phyloP scores from a whole-genome alignment of 441 rosid genomes.

The Codiaeum variegatum region DNA sequence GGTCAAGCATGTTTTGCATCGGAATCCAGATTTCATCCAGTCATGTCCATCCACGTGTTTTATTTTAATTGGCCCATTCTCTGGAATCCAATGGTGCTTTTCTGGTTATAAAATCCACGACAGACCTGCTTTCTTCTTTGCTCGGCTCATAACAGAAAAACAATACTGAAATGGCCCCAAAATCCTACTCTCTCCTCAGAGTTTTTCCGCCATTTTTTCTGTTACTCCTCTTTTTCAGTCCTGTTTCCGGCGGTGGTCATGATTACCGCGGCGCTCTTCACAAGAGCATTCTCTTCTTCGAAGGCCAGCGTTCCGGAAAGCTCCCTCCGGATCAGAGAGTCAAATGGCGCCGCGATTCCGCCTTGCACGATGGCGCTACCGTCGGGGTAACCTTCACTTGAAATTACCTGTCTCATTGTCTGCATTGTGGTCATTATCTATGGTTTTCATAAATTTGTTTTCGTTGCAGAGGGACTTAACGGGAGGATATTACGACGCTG shows the following conservation, averaged over 20 bases:
- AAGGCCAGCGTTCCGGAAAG: constrained; percentile 89
- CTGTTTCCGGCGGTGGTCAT: constrained; percentile 34
- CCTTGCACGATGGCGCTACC: constrained; percentile 66
- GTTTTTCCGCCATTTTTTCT: constrained; percentile 27
- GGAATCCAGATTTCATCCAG: constrained; percentile 33
- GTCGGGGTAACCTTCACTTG: constrained; percentile 45
- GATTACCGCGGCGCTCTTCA: constrained; percentile 77
- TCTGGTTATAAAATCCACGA: constrained; percentile 38
- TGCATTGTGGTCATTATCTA: not conserved
- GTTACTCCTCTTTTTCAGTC: constrained; percentile 24
- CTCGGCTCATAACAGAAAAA: constrained; percentile 15
- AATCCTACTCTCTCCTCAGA: constrained; percentile 25
- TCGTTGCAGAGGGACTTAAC: constrained; percentile 50
- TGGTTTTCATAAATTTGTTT: not conserved
- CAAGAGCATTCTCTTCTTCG: constrained; percentile 89
- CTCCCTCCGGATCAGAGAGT: constrained; percentile 69
- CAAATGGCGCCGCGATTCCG: constrained; percentile 69
- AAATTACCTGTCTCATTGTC: not conserved
- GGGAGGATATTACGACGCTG: constrained; percentile 98
- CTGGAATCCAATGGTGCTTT: constrained; percentile 72
- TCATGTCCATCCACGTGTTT: constrained; percentile 43
- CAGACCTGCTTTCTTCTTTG: constrained; percentile 18
- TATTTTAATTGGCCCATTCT: constrained; percentile 14
- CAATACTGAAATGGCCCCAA: constrained; percentile 63
- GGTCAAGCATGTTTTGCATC: constrained; percentile 32